A percentile compares a stretch with the other conserved stretches of the same genome.
These are phyloP conservation scores for Phytophthora boehmeriae DNA, from an alignment of 352 stramenopile genomes.

Conservation along the genomic window DNA sequence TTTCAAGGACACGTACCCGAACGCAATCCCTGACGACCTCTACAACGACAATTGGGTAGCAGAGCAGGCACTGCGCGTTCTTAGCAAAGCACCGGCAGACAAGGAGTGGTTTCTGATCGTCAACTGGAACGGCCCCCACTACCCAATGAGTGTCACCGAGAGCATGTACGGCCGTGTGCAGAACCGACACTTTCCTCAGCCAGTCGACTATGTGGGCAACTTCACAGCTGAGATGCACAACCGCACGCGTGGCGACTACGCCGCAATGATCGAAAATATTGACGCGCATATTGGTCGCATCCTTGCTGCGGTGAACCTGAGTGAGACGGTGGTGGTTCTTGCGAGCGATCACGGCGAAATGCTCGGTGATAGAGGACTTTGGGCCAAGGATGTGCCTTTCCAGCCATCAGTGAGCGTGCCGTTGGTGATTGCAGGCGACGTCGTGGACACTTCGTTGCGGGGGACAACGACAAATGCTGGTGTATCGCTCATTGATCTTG, in stretches of 20 bases:
- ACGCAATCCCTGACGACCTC: slow-evolving; percentile 29
- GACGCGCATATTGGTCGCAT: slow-evolving; percentile 38
- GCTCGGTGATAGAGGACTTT: slow-evolving; percentile 32
- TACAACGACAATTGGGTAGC: slow-evolving; percentile 43
- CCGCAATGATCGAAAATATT: slow-evolving; percentile 43
- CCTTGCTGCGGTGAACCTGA: slow-evolving; percentile 33
- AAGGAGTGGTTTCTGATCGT: slow-evolving; percentile 42
- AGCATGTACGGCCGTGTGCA: slow-evolving; percentile 37
- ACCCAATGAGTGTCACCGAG: slow-evolving; percentile 40
- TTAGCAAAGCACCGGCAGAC: slow-evolving; percentile 21
- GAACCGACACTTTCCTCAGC: slow-evolving; percentile 28
- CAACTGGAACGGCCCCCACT: slow-evolving; percentile 46
- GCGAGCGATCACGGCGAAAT: slow-evolving; percentile 42
- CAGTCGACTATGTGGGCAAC: slow-evolving; percentile 38
- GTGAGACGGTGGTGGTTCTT: slow-evolving; percentile 38
- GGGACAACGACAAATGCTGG: slow-evolving; percentile 30
- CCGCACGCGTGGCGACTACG: slow-evolving; percentile 35
- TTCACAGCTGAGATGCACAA: slow-evolving; percentile 37
- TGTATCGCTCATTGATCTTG: slow-evolving; percentile 40
- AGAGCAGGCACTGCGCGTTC: slow-evolving; percentile 28
- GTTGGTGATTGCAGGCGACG: slow-evolving; percentile 32
- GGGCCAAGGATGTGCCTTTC: slow-evolving; percentile 36
- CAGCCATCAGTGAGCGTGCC: slow-evolving; percentile 37
- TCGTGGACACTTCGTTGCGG: slow-evolving; percentile 27
- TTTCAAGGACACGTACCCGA: slow-evolving; percentile 37